These are phyloP conservation scores for Physcomitrium patens DNA, from an alignment of 225 moss, liverwort and hornwort genomes.

Conservation along the genomic window DNA sequence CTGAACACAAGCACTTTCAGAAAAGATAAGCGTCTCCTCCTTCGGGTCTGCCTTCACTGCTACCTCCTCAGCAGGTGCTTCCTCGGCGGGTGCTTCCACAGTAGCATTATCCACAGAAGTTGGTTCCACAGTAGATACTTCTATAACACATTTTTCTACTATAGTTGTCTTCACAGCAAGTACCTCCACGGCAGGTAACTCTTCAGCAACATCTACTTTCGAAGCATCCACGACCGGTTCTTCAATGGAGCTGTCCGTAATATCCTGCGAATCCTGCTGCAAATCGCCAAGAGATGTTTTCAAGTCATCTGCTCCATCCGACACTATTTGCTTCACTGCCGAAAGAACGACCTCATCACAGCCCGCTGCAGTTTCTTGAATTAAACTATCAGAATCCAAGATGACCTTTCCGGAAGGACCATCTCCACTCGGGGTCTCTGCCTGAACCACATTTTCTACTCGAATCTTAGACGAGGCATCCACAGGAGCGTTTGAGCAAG, in stretches of 20 bases:
- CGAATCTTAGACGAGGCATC: conserved; percentile 3
- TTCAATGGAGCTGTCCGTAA: background rate
- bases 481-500: conserved; percentile 34
- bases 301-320: conserved; percentile 24
- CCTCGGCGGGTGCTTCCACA: background rate
- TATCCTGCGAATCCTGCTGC: conserved; percentile 16
- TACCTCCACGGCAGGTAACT: conserved; percentile 1
- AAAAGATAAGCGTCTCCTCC: background rate
- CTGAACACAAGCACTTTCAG: background rate
- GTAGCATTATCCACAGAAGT: too few relatives aligned
- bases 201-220: background rate
- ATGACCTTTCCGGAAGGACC: conserved; percentile 2
- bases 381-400: background rate
- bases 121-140: background rate
- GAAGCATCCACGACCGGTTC: conserved; percentile 1
- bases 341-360: conserved; percentile 13
- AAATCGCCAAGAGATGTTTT: background rate
- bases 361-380: conserved; percentile 27
- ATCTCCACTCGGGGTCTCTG: background rate
- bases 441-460: background rate
- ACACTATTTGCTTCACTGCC: background rate
- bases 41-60: background rate
- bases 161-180: background rate
- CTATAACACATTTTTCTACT: background rate
- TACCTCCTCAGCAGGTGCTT: background rate